These are phyloP conservation scores for Metschnikowia hibisci DNA, from an alignment of 805 yeast species.

Conservation along the genomic window DNA sequence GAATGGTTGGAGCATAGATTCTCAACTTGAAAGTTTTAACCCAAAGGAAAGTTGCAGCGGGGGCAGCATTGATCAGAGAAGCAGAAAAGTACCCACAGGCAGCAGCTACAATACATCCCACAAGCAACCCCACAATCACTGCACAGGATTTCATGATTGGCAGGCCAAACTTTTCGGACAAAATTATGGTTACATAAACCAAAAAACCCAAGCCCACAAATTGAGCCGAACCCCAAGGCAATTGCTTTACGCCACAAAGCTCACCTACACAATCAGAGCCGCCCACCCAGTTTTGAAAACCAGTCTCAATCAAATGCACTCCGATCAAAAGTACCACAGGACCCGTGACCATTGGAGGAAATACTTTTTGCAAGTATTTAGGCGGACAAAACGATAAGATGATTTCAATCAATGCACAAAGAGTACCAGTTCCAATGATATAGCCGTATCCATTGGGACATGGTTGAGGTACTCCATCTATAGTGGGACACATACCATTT, in stretches of 20 bases:
- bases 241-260: conserved; percentile 15
- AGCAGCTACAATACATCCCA: conserved; percentile 90
- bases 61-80: conserved; percentile 61
- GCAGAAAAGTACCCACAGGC: conserved; percentile 76
- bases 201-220: conserved; percentile 83
- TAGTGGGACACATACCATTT: conserved; percentile 9
- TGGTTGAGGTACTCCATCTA: conserved; percentile 8
- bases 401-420: conserved; percentile 10
- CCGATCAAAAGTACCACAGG: conserved; percentile 14
- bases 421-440: conserved; percentile 7
- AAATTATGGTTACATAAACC: conserved; percentile 66
- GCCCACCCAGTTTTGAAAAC: conserved; percentile 13
- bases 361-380: conserved; percentile 8
- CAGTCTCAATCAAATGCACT: conserved; percentile 8
- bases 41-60: conserved; percentile 85
- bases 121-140: conserved; percentile 74
- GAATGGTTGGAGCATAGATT: conserved; percentile 78
- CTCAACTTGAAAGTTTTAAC: conserved; percentile 71
- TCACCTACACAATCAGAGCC: conserved; percentile 11
- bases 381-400: conserved; percentile 10
- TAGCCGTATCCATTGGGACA: conserved; percentile 13
- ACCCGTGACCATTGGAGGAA: conserved; percentile 13
- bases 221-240: conserved; percentile 81
- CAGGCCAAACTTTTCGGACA: conserved; percentile 83
- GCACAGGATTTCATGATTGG: conserved; percentile 94